A percentile compares a stretch with the other conserved stretches of the same genome.
Evolutionary conservation across 2,329 filamentous ascomycete species (phyloP).

Genomic region (Coleophoma cylindrospora): DNA sequence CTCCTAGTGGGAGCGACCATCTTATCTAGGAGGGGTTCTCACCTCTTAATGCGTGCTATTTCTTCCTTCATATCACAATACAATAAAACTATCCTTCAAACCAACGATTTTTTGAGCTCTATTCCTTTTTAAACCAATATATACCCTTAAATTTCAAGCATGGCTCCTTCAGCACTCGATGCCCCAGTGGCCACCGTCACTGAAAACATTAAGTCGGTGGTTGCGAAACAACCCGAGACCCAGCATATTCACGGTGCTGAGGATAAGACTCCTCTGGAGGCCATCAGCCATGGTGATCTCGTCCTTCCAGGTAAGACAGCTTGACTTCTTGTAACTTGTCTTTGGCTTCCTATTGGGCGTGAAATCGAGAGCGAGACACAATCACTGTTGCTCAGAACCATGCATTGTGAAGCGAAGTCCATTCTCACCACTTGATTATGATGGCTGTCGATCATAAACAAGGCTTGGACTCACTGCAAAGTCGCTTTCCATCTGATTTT

Average conservation of each 20-base stretch:
- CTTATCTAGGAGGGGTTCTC: not conserved
- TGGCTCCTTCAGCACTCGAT: conserved; percentile 12
- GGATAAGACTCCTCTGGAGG: conserved; percentile 25
- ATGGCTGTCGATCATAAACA: no score
- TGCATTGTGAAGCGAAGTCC: no score
- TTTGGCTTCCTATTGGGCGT: not conserved
- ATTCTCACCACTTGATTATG: no score
- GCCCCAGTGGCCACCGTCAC: not conserved
- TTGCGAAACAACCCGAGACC: conserved; percentile 7
- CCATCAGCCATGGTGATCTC: conserved; percentile 25
- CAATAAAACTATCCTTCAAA: not conserved
- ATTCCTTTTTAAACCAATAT: not conserved
- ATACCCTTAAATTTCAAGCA: not conserved
- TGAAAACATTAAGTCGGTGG: not conserved
- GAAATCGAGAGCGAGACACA: no score
- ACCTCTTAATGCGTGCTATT: not conserved
- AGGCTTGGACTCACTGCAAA: no score
- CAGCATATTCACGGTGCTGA: conserved; percentile 19
- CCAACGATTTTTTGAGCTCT: not conserved
- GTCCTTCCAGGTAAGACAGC: conserved; percentile 17
- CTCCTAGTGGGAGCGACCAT: not conserved
- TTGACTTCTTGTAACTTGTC: not conserved
- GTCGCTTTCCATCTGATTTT: no score
- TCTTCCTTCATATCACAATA: no score
- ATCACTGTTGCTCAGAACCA: no score